These are phyloP conservation scores for Remersonia thermophila DNA, from an alignment of 2,329 filamentous ascomycete species.

Conservation along the genomic window DNA sequence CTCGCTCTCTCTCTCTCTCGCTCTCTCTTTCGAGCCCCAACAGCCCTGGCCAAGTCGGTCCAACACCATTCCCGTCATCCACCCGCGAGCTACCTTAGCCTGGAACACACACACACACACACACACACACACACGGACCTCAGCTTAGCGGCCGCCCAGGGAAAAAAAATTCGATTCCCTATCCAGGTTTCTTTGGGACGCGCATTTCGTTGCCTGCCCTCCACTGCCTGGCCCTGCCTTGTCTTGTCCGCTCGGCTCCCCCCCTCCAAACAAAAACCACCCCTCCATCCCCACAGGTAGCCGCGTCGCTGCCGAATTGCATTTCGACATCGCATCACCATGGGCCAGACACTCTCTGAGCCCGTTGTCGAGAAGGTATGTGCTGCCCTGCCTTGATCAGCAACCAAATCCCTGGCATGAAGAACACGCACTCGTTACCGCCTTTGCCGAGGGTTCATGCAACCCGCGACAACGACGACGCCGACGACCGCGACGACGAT, in stretches of 20 bases:
- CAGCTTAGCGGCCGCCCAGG: background rate
- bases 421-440: too few relatives aligned
- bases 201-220: conserved; percentile 5
- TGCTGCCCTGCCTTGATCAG: conserved; percentile 14
- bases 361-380: conserved; percentile 97
- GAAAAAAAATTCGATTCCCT: too few relatives aligned
- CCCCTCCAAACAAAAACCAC: conserved; percentile 16
- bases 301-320: conserved; percentile 19
- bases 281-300: conserved; percentile 19
- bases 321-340: conserved; percentile 34
- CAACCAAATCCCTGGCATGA: background rate
- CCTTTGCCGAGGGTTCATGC: too few relatives aligned
- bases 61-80: too few relatives aligned
- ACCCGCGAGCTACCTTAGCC: too few relatives aligned
- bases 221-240: background rate
- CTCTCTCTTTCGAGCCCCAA: too few relatives aligned
- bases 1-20: too few relatives aligned
- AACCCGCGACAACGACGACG: too few relatives aligned
- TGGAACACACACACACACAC: too few relatives aligned
- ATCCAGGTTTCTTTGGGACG: background rate
- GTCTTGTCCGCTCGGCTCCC: background rate
- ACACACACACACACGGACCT: too few relatives aligned
- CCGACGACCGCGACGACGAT: background rate
- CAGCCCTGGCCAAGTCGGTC: too few relatives aligned
- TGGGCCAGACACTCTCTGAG: conserved; percentile 99